Evolutionary conservation across 768 basidiomycete species (phyloP).

Genomic region (Trametes meyenii): DNA sequence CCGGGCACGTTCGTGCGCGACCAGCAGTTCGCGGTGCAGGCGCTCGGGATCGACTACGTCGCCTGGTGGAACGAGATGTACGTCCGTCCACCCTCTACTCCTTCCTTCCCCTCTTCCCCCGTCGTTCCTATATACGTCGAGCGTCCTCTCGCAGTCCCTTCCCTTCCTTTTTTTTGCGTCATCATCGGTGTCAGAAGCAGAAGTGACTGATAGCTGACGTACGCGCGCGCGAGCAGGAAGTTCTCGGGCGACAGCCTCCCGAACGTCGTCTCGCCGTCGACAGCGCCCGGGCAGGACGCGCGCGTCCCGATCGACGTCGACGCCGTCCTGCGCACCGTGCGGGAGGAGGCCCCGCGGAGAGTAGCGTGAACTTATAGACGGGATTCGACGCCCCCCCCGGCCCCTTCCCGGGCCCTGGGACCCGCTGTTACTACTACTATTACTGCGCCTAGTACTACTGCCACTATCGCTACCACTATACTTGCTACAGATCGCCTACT

Average conservation of each 20-base stretch:
- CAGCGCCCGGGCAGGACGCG: neutral
- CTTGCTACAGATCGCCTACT: too few species aligned
- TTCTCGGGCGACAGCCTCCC: conserved; percentile 41
- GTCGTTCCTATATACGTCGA: too few species aligned
- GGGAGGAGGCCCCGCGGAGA: conserved; percentile 20
- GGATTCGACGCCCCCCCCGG: too few species aligned
- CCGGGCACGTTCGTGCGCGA: conserved; percentile 65
- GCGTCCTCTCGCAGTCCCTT: too few species aligned
- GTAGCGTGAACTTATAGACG: neutral
- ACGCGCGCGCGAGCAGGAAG: conserved; percentile 34
- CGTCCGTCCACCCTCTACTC: neutral
- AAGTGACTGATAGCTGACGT: neutral
- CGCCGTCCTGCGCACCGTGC: conserved; percentile 17
- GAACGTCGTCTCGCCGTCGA: conserved; percentile 29
- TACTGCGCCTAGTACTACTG: too few species aligned
- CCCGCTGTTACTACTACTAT: too few species aligned
- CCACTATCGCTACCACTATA: too few species aligned
- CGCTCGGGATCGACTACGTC: conserved; percentile 57
- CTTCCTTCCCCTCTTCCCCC: too few species aligned
- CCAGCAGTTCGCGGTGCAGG: conserved; percentile 56
- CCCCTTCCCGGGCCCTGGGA: too few species aligned
- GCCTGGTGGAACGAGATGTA: conserved; percentile 55
- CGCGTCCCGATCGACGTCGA: conserved; percentile 21
- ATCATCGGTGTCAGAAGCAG: too few species aligned
- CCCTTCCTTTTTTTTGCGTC: too few species aligned